A percentile compares a stretch with the other conserved stretches of the same genome.
These are phyloP conservation scores for Aspergillus persii DNA, from an alignment of 2,329 filamentous ascomycete genomes.

Conservation along the genomic window DNA sequence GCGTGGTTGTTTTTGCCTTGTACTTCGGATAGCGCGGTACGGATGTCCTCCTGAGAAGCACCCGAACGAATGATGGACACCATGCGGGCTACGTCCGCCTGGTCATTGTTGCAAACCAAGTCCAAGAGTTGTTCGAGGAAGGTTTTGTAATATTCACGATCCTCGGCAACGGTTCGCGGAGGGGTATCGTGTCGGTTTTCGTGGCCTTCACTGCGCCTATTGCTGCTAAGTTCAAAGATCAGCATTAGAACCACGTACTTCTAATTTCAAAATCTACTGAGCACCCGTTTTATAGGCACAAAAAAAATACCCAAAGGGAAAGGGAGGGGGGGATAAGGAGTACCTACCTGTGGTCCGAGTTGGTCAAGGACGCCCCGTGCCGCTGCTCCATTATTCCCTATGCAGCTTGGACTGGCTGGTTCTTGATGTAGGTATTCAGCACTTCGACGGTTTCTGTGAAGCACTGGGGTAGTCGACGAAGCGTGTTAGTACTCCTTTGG, in stretches of 20 bases:
- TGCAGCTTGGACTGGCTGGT: neutral
- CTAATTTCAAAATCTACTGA: neutral
- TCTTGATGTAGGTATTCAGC: neutral
- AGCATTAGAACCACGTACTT: constrained; percentile 1
- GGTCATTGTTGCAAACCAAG: constrained; percentile 23
- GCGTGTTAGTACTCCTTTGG: neutral
- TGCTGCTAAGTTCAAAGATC: neutral
- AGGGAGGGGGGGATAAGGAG: neutral
- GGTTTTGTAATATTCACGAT: constrained; percentile 22
- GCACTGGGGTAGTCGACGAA: neutral
- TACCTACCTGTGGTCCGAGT: constrained; percentile 11
- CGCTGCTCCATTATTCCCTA: constrained; percentile 5
- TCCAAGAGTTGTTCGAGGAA: constrained; percentile 26
- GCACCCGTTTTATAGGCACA: neutral
- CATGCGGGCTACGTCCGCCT: constrained; percentile 22
- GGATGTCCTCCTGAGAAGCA: constrained; percentile 27
- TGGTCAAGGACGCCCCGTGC: neutral
- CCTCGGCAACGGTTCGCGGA: constrained; percentile 7
- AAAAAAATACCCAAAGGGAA: neutral
- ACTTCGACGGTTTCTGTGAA: neutral
- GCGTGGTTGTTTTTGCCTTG: neutral
- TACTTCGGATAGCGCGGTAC: constrained; percentile 17
- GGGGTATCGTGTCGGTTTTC: neutral
- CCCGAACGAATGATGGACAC: constrained; percentile 29
- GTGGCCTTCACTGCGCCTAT: neutral